Evolutionary conservation across 768 basidiomycete genomes (phyloP).

Genomic region (Suillus luteus): DNA sequence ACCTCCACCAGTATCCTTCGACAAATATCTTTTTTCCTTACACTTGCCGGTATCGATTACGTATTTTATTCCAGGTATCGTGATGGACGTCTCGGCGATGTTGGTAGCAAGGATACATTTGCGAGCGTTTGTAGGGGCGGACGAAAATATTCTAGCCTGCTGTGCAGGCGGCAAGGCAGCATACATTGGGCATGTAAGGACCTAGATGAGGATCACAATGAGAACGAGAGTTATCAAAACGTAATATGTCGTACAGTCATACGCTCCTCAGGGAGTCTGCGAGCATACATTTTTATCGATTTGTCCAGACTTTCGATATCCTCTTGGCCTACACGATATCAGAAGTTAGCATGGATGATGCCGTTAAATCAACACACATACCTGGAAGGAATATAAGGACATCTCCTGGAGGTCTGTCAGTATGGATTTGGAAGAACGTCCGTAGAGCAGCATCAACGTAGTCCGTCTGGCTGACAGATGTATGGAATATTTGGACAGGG

Average conservation of each 20-base stretch:
- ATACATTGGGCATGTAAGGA: slow-evolving; percentile 80
- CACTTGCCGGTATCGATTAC: slow-evolving; percentile 96
- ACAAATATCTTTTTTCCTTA: slow-evolving; percentile 90
- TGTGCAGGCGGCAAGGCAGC: slow-evolving; percentile 79
- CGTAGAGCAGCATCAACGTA: slow-evolving; percentile 89
- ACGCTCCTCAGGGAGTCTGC: slow-evolving; percentile 61
- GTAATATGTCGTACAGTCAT: slow-evolving; percentile 44
- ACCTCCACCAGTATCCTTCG: slow-evolving; percentile 71
- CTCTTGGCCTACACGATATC: slow-evolving; percentile 70
- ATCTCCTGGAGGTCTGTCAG: slow-evolving; percentile 78
- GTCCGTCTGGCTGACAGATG: slow-evolving; percentile 71
- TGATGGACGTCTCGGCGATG: slow-evolving; percentile 97
- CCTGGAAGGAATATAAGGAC: slow-evolving; percentile 94
- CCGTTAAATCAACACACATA: slow-evolving; percentile 24
- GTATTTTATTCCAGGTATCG: slow-evolving; percentile 93
- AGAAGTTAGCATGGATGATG: not conserved
- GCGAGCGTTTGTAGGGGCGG: slow-evolving; percentile 65
- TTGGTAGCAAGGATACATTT: slow-evolving; percentile 97
- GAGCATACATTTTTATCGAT: slow-evolving; percentile 68
- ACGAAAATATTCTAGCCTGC: slow-evolving; percentile 76
- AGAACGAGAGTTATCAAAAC: slow-evolving; percentile 8
- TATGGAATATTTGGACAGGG: slow-evolving; percentile 83
- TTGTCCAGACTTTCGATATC: slow-evolving; percentile 90
- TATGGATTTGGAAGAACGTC: slow-evolving; percentile 93
- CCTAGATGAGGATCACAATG: slow-evolving; percentile 41